Percentiles rank a stretch among this genome's conserved stretches.
Evolutionary conservation across 106 monocot genomes (phyloP).

Genomic region (Dioscorea dumetorum): DNA sequence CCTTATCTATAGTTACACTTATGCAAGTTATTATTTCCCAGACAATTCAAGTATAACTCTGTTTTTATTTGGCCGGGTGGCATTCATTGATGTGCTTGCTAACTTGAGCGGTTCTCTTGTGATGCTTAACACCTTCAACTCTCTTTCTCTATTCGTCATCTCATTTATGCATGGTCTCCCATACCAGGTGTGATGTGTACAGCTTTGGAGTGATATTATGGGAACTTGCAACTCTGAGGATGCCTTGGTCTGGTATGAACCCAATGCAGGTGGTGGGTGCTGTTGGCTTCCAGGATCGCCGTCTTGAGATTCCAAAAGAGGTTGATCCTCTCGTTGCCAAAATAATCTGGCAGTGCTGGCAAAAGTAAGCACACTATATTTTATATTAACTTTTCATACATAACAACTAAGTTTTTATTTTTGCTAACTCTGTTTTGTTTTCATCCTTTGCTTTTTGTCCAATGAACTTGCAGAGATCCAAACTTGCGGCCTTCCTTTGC

Average conservation of each 20-base stretch:
- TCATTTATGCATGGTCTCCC: no score
- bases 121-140: no score
- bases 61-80: no score
- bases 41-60: no score
- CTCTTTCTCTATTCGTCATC: no score
- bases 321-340: conserved; percentile 78
- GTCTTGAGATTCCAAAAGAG: conserved; percentile 94
- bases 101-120: no score
- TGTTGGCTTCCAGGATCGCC: conserved; percentile 86
- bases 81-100: no score
- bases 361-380: conserved; percentile 43
- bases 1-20: not conserved
- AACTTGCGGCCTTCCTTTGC: conserved; percentile 86
- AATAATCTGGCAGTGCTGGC: conserved; percentile 93
- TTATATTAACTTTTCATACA: not conserved
- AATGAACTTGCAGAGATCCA: conserved; percentile 55
- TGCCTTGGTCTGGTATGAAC: conserved; percentile 98
- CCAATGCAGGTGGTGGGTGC: conserved; percentile 99
- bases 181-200: conserved; percentile 90
- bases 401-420: not conserved
- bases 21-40: no score
- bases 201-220: conserved; percentile 97
- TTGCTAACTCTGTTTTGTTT: not conserved
- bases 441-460: not conserved
- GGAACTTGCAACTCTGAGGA: conserved; percentile 88